Percentiles rank a stretch among this genome's conserved stretches.
Conservation (phyloP, 345 rosid genomes). For the Ailanthus altissimus region DNA sequence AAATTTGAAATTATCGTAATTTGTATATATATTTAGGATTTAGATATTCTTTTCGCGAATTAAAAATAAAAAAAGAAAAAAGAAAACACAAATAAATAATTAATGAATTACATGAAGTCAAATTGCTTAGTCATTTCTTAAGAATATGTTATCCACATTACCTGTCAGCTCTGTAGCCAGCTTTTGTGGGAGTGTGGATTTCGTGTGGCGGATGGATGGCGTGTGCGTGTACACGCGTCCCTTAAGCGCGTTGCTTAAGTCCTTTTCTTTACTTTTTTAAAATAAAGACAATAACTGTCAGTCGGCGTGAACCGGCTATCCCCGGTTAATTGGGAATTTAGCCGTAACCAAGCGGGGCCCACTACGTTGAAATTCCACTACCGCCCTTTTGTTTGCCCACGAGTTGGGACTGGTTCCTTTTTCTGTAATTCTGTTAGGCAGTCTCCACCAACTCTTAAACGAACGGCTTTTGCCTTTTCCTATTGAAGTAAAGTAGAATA, state of each 20-base stretch:
- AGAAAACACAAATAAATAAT: too few species aligned
- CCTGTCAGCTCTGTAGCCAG: neutral
- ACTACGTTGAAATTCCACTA: neutral
- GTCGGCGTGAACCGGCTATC: slow-evolving; percentile 29
- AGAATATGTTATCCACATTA: slow-evolving; percentile 1
- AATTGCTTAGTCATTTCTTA: neutral
- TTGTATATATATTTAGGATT: too few species aligned
- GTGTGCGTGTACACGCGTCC: slow-evolving; percentile 8
- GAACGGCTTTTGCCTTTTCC: neutral
- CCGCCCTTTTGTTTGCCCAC: slow-evolving; percentile 1
- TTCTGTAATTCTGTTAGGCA: slow-evolving; percentile 38
- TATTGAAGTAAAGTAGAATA: neutral
- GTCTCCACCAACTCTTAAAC: slow-evolving; percentile 29
- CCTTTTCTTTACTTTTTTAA: too few species aligned
- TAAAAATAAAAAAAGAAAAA: too few species aligned
- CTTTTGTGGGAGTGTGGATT: slow-evolving; percentile 30
- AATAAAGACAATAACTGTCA: too few species aligned
- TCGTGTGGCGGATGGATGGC: slow-evolving; percentile 31
- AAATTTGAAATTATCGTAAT: too few species aligned
- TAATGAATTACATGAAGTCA: slow-evolving; percentile 9
- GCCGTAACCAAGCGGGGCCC: neutral
- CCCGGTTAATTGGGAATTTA: slow-evolving; percentile 9
- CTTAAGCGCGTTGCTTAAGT: slow-evolving; percentile 11
- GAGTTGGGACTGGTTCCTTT: slow-evolving; percentile 34
- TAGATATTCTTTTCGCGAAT: too few species aligned